Evolutionary conservation across 495 filamentous ascomycete species (phyloP), one percentile per base, ranked within the genome.

Genomic region (Aspergillus bertholletiae): DNA sequence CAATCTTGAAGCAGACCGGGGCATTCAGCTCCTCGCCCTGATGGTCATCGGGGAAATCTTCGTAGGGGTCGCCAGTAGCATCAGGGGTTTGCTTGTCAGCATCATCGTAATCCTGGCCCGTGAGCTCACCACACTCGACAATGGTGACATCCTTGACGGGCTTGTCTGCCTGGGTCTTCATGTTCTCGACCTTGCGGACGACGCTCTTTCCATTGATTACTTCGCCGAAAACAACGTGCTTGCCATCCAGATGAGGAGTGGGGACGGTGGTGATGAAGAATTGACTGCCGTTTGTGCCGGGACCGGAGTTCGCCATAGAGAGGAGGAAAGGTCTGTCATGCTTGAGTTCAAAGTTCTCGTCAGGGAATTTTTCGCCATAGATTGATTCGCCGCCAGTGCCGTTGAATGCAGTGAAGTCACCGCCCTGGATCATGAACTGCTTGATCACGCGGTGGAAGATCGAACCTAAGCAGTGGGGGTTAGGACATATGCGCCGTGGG

Each of bases 381-480:
- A 99, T 97, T 23, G 88, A 93, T 77, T 97, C 94, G 63, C 94
- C 94, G 51, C 94, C 94, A 22, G 95, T 97, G 51, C 94, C 90
- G 72, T 99, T 93, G 70, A 91, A 93, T 23, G 83, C 85, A 27
- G 94, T 99, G 74, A 99, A 99, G 70, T 99, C 94, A 70, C 94
- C 94, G 61, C 95, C 94, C 74, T 99, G 94, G 70, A 97, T 92
- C 94, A 99, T 99, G 77, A 99, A 99, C 59, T 87, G 80, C 76
- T 96, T 96, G 80, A 99, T 99, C 58, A 99, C 89, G 35, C 94
- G 88, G 81, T 99, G 94, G 83, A 99, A 97, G 55, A 69, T 78
- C 39, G 88, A 93, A 59, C 89, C 79, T 82, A 39, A n/a, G 34
- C 46, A 39, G 47, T 13, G 50, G 40, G 55, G 47, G 28, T 27